phyloP scores from a whole-genome alignment of 2,329 filamentous ascomycete species.

The Alternaria arborescens region DNA sequence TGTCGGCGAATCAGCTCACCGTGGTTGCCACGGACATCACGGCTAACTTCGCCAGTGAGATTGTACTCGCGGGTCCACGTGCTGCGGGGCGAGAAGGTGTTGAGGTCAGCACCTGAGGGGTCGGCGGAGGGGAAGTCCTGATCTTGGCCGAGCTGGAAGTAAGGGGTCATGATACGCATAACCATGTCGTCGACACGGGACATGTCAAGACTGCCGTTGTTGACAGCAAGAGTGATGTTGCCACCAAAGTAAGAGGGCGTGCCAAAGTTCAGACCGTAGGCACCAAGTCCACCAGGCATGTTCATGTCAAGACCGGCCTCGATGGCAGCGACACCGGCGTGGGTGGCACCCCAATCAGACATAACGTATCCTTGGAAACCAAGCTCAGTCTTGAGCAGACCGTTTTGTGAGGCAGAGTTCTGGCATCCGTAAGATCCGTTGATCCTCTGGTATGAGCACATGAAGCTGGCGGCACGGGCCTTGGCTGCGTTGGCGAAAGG shows the following conservation, averaged over 20 bases:
- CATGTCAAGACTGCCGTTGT: conserved; percentile 54
- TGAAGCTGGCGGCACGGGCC: conserved; percentile 66
- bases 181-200: conserved; percentile 58
- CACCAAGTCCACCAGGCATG: conserved; percentile 49
- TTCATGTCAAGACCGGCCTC: conserved; percentile 60
- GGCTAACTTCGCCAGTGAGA: conserved; percentile 45
- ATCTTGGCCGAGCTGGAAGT: conserved; percentile 56
- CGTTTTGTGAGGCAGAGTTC: conserved; percentile 57
- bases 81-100: conserved; percentile 53
- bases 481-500: conserved; percentile 70
- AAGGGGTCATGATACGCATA: conserved; percentile 56
- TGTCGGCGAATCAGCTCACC: conserved; percentile 52
- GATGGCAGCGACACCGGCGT: conserved; percentile 54
- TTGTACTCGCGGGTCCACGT: conserved; percentile 47
- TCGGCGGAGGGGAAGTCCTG: conserved; percentile 52
- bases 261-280: conserved; percentile 43
- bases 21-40: conserved; percentile 55
- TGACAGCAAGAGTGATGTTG: conserved; percentile 50
- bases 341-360: conserved; percentile 57
- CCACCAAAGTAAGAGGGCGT: conserved; percentile 55
- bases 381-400: conserved; percentile 61
- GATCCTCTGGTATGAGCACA: conserved; percentile 63
- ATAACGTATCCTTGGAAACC: conserved; percentile 59
- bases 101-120: conserved; percentile 38
- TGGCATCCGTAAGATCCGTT: conserved; percentile 50